phyloP scores from a whole-genome alignment of 345 rosid species.

The Eucalyptus caleyi region DNA sequence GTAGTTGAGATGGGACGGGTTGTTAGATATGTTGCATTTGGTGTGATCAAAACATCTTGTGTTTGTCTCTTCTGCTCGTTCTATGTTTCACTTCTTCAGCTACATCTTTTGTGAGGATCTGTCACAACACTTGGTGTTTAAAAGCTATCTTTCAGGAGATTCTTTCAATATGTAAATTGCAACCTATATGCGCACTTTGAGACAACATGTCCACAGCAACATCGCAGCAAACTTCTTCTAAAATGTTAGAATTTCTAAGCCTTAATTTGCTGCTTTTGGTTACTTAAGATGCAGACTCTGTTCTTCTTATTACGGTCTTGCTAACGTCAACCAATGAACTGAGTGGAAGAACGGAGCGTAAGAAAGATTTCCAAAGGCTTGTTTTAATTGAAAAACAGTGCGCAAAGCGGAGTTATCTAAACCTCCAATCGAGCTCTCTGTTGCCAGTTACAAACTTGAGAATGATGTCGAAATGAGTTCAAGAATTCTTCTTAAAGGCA shows the following conservation, averaged over 20 bases:
- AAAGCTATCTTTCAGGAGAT: not conserved
- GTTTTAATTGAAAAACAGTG: not conserved
- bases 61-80: not conserved
- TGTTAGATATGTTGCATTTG: not conserved
- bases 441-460: not conserved
- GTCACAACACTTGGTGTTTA: not conserved
- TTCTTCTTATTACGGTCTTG: not conserved
- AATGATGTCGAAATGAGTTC: not conserved
- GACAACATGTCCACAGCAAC: not conserved
- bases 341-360: not conserved
- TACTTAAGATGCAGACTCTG: not conserved
- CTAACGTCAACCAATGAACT: not conserved
- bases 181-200: not conserved
- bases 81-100: not conserved
- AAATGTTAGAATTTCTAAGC: not conserved
- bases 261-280: not conserved
- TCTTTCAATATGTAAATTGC: not conserved
- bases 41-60: not conserved
- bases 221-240: not conserved
- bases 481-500: not conserved
- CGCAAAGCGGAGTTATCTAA: too few species aligned
- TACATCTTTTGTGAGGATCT: too few species aligned
- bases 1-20: not conserved
- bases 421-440: not conserved
- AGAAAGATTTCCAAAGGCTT: not conserved